Percentiles rank a stretch among this genome's conserved stretches.
phyloP scores from a whole-genome alignment of 345 rosid genomes.

The Citropsis articulata region DNA sequence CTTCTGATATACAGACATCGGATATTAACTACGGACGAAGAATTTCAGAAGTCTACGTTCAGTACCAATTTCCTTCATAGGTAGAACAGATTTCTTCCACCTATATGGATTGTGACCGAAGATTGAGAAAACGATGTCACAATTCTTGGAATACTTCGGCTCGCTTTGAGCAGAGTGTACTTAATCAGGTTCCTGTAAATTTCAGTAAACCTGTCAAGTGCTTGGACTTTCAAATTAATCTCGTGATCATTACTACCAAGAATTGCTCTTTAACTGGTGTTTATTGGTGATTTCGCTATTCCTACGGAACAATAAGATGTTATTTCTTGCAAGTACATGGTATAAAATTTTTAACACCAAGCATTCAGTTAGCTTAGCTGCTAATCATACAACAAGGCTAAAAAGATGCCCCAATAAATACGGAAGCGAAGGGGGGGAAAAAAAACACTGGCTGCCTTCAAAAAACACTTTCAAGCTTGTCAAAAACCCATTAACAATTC shows the following conservation, averaged over 20 bases:
- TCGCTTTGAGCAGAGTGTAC: background rate
- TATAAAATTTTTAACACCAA: background rate
- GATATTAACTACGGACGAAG: no score
- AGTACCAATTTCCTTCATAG: background rate
- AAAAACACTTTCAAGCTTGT: background rate
- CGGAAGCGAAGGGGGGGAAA: no score
- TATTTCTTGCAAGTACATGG: background rate
- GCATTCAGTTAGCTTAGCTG: background rate
- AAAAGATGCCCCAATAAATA: background rate
- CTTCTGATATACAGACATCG: no score
- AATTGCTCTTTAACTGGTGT: no score
- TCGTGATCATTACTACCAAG: no score
- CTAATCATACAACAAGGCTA: background rate
- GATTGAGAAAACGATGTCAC: background rate
- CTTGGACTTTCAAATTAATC: background rate
- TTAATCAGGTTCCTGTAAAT: background rate
- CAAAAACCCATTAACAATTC: constrained; percentile 32
- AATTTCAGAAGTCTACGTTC: background rate
- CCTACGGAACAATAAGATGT: background rate
- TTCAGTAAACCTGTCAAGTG: background rate
- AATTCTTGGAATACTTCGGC: background rate
- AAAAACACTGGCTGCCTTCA: background rate
- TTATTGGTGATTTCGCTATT: background rate
- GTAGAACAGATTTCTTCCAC: background rate
- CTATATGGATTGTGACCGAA: background rate